Conservation (phyloP, 2,329 filamentous ascomycete species). For the Penicillium sp. region DNA sequence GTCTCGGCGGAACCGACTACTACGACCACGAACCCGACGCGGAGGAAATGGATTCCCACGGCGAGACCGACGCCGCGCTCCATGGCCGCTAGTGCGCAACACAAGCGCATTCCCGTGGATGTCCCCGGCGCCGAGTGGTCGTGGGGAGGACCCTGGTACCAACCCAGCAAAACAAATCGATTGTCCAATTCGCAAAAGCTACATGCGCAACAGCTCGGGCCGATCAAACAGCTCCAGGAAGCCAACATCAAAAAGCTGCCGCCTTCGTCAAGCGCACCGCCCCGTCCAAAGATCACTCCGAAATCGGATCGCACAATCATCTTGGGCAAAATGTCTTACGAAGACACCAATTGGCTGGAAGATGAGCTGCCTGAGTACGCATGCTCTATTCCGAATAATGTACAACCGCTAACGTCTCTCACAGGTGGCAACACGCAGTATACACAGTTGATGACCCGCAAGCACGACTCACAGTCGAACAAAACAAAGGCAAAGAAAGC, state of each 20-base stretch:
- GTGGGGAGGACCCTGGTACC: background rate
- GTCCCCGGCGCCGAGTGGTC: slow-evolving; percentile 15
- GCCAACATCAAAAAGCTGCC: background rate
- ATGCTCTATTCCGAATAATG: background rate
- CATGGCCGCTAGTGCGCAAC: slow-evolving; percentile 4
- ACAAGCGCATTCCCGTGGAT: slow-evolving; percentile 17
- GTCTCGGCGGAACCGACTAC: slow-evolving; percentile 14
- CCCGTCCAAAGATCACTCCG: slow-evolving; percentile 18
- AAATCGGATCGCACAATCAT: slow-evolving; percentile 39
- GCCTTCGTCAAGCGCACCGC: slow-evolving; percentile 7
- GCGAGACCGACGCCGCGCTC: slow-evolving; percentile 10
- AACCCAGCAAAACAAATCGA: background rate
- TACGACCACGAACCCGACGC: background rate
- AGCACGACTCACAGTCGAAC: slow-evolving; percentile 21
- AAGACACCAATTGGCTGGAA: slow-evolving; percentile 48
- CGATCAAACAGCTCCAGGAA: background rate
- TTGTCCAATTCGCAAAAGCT: background rate
- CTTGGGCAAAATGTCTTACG: slow-evolving; percentile 43
- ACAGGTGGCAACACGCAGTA: slow-evolving; percentile 47
- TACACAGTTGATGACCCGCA: slow-evolving; percentile 42
- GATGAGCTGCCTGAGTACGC: slow-evolving; percentile 47
- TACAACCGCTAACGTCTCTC: background rate
- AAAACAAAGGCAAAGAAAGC: slow-evolving; percentile 48
- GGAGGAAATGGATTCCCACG: slow-evolving; percentile 7
- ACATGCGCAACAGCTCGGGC: background rate